Base-by-base conservation (phyloP, 768 basidiomycete genomes). In the Xerocomus brunneocitrinus region DNA sequence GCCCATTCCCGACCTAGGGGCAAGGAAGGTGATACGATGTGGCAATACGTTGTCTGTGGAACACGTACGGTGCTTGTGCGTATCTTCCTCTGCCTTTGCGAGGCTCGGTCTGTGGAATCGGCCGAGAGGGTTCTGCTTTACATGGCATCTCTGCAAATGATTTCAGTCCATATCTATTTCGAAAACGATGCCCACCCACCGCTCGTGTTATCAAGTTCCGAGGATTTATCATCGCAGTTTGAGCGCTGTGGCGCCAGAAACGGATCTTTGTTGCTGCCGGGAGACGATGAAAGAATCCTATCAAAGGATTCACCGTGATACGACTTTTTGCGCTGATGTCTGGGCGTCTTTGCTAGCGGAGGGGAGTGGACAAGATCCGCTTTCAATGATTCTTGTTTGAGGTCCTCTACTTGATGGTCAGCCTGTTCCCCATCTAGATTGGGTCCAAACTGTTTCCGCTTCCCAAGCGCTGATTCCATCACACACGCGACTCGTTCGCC, bases 71-170 rank as follows among this genome's bases (percentile, higher is more conserved):
- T 41, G 58, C 61, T 58, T 76, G 76, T 3, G 75, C 79, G 49
- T 85, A 84, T 62, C 83, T 70, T n/a, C 83, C 84, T 35, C 76
- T 73, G 27, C 81, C 82, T 65, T 84, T 84, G 63, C 75, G 67
- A 31, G 59, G 61, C 22, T 65, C 63, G 0, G 65, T 59, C n/a
- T 19, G 25, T 19, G 58, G 60, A 39, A 22, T 5, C 25, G 38
- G 35, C 27, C 38, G 50, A 50, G 56, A 57, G 5, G 46, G 16
- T 34, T 57, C 58, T 42, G 35, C 45, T 52, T 64, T 60, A 28
- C 45, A 42, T 10, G 35, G 35, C n/a, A 22, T n/a, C 10, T 54
- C 66, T 68, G 53, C 9, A 44, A 7, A 35, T 6, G 19, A 13
- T 14, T 27, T 58, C 14, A 52, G 51, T 41, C 9, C 14, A 36